Evolutionary conservation across 345 rosid genomes (phyloP), one percentile per base, ranked within the genome.

Genomic region (Ceriops tagal): DNA sequence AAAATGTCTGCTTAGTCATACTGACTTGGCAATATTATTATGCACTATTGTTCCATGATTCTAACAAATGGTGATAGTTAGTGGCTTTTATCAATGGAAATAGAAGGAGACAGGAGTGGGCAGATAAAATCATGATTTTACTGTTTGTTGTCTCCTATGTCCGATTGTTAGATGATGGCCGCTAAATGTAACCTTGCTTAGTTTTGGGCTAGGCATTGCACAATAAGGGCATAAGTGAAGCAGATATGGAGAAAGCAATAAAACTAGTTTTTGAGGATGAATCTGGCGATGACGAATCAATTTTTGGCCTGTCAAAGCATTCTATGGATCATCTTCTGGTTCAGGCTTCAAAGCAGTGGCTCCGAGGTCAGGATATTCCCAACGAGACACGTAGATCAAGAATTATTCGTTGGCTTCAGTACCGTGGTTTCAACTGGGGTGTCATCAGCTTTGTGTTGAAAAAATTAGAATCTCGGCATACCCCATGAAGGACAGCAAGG

Each of bases 371-470:
- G 59, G 85, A 89, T 72, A 84, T 76, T 20, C 78, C 98, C 10
- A 61, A 62, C 58, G 93, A 91, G 68, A 88, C 77, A 20, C 93
- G 89, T 28, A 91, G 89, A 77, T 62, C 88, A 62, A 89, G 96
- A 82, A 83, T 93, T 13, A 73, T 93, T 34, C 78, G 91, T 72
- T 91, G 97, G 98, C 97, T 91, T 71, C 97, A 91, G 81, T 91
- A 91, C 76, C 85, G 96, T 19, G 93, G 97, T 47, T 88, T 87
- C 77, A 88, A 84, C 69, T 91, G 93, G 92, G 84, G 84, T 28
- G 88, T 89, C 11, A 83, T 85, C 64, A 43, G 74, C 69, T 73
- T 77, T 75, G 75, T 89, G 51, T 35, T 89, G 62, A 89, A 78
- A 77, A 89, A 85, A 71, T 76, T 93, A 70, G 93, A 89, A 73